These are phyloP conservation scores for Colletotrichum eremochloae DNA, from an alignment of 2,329 filamentous ascomycete genomes.

Conservation along the genomic window DNA sequence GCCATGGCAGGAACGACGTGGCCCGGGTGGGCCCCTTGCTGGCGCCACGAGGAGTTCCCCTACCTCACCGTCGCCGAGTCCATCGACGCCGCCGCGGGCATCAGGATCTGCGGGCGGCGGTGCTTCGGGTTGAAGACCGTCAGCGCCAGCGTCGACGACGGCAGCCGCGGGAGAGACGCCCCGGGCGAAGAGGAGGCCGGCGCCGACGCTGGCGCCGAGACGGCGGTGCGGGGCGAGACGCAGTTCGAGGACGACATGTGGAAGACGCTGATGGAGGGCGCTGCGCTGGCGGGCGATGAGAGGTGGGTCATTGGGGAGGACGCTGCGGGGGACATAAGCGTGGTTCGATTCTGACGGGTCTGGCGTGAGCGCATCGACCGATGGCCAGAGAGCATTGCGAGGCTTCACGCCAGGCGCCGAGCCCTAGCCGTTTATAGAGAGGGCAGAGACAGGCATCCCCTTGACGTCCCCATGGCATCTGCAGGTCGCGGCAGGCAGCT, in stretches of 20 bases:
- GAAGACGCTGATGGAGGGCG: slow-evolving; percentile 63
- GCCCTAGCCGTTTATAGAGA: neutral
- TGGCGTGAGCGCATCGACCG: slow-evolving; percentile 14
- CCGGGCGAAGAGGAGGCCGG: neutral
- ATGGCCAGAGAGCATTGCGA: slow-evolving; percentile 3
- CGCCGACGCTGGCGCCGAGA: neutral
- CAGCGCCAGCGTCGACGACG: slow-evolving; percentile 52
- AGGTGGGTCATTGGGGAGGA: slow-evolving; percentile 74
- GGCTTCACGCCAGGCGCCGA: neutral
- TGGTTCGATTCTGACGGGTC: slow-evolving; percentile 63
- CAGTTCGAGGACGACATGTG: slow-evolving; percentile 60
- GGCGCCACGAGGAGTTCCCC: slow-evolving; percentile 67
- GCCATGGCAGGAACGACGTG: slow-evolving; percentile 9
- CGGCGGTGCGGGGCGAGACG: slow-evolving; percentile 50
- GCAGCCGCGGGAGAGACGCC: neutral
- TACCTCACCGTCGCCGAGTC: slow-evolving; percentile 63
- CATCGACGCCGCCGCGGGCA: slow-evolving; percentile 59
- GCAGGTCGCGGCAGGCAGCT: slow-evolving; percentile 13
- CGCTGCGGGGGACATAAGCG: slow-evolving; percentile 61
- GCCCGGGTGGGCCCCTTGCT: slow-evolving; percentile 60
- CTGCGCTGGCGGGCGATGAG: slow-evolving; percentile 70
- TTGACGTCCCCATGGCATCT: neutral
- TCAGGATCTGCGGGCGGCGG: slow-evolving; percentile 59
- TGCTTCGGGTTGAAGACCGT: slow-evolving; percentile 63
- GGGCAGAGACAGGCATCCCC: neutral